Percentiles rank a stretch among this genome's conserved stretches.
phyloP scores from a whole-genome alignment of 2,329 filamentous ascomycete species.

The Hypoxylon sp. region DNA sequence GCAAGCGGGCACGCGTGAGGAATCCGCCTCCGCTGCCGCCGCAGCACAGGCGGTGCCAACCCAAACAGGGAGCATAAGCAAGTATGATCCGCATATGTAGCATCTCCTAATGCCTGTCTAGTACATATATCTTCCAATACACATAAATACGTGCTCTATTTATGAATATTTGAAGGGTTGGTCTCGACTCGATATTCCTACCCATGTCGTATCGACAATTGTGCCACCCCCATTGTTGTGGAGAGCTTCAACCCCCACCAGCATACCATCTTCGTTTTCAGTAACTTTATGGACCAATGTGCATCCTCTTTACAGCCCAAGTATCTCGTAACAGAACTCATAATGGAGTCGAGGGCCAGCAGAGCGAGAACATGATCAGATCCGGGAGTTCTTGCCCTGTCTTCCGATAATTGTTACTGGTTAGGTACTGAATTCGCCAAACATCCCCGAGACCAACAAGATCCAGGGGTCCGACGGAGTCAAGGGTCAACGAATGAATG shows the following conservation, averaged over 20 bases:
- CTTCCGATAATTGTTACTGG: constrained; percentile 33
- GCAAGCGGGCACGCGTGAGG: constrained; percentile 39
- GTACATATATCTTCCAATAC: constrained; percentile 43
- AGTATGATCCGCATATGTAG: constrained; percentile 62
- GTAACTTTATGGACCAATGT: constrained; percentile 10
- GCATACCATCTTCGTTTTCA: constrained; percentile 31
- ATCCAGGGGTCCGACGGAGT: constrained; percentile 35
- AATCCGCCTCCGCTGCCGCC: constrained; percentile 46
- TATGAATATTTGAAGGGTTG: constrained; percentile 45
- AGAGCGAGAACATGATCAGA: constrained; percentile 8
- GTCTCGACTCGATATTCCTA: constrained; percentile 48
- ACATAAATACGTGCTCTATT: constrained; percentile 41
- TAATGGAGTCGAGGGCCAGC: constrained; percentile 13
- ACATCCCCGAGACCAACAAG: constrained; percentile 31
- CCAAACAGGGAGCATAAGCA: constrained; percentile 56
- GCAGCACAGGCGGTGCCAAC: constrained; percentile 43
- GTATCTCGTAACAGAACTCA: constrained; percentile 32
- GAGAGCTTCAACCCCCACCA: constrained; percentile 42
- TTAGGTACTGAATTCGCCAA: constrained; percentile 46
- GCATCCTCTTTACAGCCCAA: constrained; percentile 30
- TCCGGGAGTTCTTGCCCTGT: constrained; percentile 34
- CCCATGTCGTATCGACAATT: constrained; percentile 40
- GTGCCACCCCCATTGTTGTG: constrained; percentile 40
- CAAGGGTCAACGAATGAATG: constrained; percentile 37
- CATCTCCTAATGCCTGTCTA: constrained; percentile 49